Base-by-base conservation (phyloP, 176 grass and related monocot species). In the Musa schizocarpa region DNA sequence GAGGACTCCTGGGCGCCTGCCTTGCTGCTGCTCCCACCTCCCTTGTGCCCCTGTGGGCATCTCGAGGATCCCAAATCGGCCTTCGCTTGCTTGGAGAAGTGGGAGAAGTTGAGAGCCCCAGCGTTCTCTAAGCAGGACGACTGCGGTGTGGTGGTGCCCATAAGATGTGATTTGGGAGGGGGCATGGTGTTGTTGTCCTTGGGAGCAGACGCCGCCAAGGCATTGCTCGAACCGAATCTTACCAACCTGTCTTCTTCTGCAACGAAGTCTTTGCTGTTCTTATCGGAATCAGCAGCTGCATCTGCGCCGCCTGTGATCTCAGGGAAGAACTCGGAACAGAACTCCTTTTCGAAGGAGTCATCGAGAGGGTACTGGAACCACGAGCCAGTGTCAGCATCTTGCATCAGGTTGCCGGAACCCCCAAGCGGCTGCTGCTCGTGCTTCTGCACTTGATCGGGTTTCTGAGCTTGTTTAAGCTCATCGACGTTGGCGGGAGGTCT, bases 271-370 rank as follows among this genome's bases (percentile, higher is more conserved):
- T 29, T 54, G 7, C 50, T 73, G 11, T 53, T 50, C 57, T 65
- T 76, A 53, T 65, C 59, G 1, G 73, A 20, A 19, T 13, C 73
- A 12, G 8, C 61, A 6, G 34, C 34, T 6, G 34, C 34, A 43
- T 43, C 34, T 43, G 75, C 26, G 49, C 52, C 61, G 7, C 7
- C 84, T 50, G 79, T 57, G 53, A 94, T 87, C 69, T 82, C 84
- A 56, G 63, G 80, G 77, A 86, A 91, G 81, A 93, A 86, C 75
- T 88, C 88, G 22, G 91, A 86, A 81, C 84, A 91, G 20, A 92
- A 54, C 53, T 94, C 90, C 78, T 76, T 84, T 22, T 89, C 95
- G 14, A 93, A 81, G 59, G 70, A 68, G 50, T 92, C 87, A 27
- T 78, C 81, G 43, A 68, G 73, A 29, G 79, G 78, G 52, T 82